Evolutionary conservation across 176 grass and related monocot species (phyloP).

Genomic region (Avena insularis): DNA sequence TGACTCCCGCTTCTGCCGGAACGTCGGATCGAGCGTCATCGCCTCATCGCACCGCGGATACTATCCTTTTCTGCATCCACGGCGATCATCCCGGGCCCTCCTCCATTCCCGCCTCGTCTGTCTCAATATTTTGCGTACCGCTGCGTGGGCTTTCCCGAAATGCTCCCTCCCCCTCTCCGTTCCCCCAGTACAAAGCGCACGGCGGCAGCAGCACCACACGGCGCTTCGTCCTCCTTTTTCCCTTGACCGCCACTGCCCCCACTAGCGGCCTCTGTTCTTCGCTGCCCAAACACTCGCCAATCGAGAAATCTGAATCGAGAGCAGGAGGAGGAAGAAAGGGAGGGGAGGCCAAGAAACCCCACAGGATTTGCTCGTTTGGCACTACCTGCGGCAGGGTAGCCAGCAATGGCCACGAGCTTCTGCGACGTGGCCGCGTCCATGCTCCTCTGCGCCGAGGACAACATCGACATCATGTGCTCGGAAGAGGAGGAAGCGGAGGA

Average conservation of each 20-base stretch:
- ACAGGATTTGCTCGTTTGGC: background rate
- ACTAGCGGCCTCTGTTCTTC: constrained; percentile 34
- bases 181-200: constrained; percentile 44
- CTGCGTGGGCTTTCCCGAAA: constrained; percentile 53
- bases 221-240: background rate
- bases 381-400: background rate
- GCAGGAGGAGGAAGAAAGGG: background rate
- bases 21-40: constrained; percentile 3
- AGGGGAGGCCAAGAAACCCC: no score
- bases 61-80: constrained; percentile 32
- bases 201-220: constrained; percentile 30
- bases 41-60: background rate
- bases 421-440: constrained; percentile 67
- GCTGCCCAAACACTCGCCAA: constrained; percentile 23
- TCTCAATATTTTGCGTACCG: constrained; percentile 41
- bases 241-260: constrained; percentile 25
- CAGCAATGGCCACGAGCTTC: constrained; percentile 70
- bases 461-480: constrained; percentile 65
- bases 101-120: constrained; percentile 41
- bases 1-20: background rate
- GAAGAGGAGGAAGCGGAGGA: constrained; percentile 51
- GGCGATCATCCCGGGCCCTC: constrained; percentile 24
- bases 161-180: constrained; percentile 10
- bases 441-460: constrained; percentile 92
- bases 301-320: constrained; percentile 5